Evolutionary conservation across 148 eudicot genomes (phyloP).

Genomic region (Rhododendron molle): DNA sequence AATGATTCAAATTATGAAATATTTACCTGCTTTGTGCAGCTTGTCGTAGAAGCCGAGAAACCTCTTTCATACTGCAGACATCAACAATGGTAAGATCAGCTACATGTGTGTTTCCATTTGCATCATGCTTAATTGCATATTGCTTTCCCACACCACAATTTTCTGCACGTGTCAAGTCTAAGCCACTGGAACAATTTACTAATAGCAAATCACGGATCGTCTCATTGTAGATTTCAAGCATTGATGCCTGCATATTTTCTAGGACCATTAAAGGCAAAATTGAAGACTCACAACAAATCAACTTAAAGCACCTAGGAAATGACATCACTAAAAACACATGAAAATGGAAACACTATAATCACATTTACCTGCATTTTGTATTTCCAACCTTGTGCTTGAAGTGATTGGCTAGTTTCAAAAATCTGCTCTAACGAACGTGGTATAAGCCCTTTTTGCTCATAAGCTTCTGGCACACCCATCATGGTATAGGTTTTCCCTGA

Average conservation of each 20-base stretch:
- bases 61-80: slow-evolving; percentile 68
- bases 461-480: slow-evolving; percentile 73
- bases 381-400: slow-evolving; percentile 67
- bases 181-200: slow-evolving; percentile 39
- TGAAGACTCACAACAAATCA: neutral
- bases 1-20: neutral
- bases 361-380: slow-evolving; percentile 65
- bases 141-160: slow-evolving; percentile 54
- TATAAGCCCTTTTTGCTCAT: slow-evolving; percentile 64
- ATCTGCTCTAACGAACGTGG: slow-evolving; percentile 82
- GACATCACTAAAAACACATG: neutral
- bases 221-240: slow-evolving; percentile 77
- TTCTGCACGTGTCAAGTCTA: slow-evolving; percentile 43
- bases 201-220: slow-evolving; percentile 59
- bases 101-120: slow-evolving; percentile 60
- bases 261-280: neutral
- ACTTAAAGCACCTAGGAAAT: neutral
- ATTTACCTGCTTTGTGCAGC: slow-evolving; percentile 70
- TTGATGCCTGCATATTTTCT: slow-evolving; percentile 47
- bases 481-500: slow-evolving; percentile 79
- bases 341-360: neutral
- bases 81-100: slow-evolving; percentile 76
- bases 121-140: slow-evolving; percentile 59
- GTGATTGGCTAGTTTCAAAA: slow-evolving; percentile 64
- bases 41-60: slow-evolving; percentile 61